Percentiles rank a stretch among this genome's conserved stretches.
phyloP scores from a whole-genome alignment of 768 basidiomycete genomes.

The Boletus reticuloceps region DNA sequence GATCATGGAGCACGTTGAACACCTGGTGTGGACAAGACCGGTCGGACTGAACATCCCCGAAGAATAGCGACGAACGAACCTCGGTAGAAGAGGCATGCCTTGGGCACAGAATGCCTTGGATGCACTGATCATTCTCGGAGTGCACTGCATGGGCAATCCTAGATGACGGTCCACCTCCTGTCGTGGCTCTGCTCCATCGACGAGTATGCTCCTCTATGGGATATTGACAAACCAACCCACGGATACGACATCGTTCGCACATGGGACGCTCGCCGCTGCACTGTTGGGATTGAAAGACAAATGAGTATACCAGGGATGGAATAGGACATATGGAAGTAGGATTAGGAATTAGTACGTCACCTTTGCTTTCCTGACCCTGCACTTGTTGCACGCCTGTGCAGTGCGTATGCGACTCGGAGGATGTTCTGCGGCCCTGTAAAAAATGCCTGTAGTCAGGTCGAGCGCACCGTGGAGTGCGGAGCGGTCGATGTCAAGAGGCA shows the following conservation, averaged over 20 bases:
- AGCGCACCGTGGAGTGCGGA: slow-evolving; percentile 47
- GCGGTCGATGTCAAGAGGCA: slow-evolving; percentile 2
- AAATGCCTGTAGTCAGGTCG: slow-evolving; percentile 44
- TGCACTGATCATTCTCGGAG: not conserved
- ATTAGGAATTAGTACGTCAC: slow-evolving; percentile 35
- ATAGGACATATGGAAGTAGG: too few species aligned
- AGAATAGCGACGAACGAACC: not conserved
- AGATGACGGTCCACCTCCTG: too few species aligned
- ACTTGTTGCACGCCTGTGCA: slow-evolving; percentile 74
- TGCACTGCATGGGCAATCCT: not conserved
- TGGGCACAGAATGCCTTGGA: too few species aligned
- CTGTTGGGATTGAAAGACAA: slow-evolving; percentile 31
- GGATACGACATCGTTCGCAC: slow-evolving; percentile 60
- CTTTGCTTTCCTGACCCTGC: slow-evolving; percentile 71
- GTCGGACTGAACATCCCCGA: not conserved
- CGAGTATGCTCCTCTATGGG: slow-evolving; percentile 43
- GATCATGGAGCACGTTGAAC: not conserved
- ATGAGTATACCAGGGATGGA: too few species aligned
- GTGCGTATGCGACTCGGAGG: slow-evolving; percentile 67
- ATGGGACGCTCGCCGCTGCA: slow-evolving; percentile 71
- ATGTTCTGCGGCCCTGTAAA: slow-evolving; percentile 62
- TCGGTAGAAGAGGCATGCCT: not conserved
- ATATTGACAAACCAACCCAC: slow-evolving; percentile 64
- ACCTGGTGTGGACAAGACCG: not conserved
- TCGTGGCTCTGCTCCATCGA: not conserved